Evolutionary conservation across 441 rosid species (phyloP).

Genomic region (Capsella rubella): DNA sequence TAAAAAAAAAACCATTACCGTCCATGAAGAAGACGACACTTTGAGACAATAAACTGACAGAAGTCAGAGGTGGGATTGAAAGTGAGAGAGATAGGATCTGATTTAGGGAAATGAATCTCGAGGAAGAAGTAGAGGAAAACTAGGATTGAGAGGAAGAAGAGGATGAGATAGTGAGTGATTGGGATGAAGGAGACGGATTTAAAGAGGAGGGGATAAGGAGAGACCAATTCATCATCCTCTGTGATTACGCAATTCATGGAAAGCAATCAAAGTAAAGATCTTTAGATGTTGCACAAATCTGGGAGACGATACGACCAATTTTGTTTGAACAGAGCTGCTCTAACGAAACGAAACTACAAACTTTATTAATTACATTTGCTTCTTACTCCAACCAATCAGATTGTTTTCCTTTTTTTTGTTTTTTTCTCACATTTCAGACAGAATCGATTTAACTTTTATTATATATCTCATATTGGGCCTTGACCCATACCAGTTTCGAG

Average conservation of each 20-base stretch:
- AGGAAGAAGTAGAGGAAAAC: constrained; percentile 60
- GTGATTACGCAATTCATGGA: constrained; percentile 27
- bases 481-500: too few relatives aligned
- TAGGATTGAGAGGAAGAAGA: constrained; percentile 35
- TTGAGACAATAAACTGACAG: constrained; percentile 56
- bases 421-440: too few relatives aligned
- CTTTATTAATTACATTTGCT: background rate
- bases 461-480: too few relatives aligned
- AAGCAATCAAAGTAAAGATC: constrained; percentile 9
- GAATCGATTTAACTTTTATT: too few relatives aligned
- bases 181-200: constrained; percentile 56
- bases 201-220: constrained; percentile 55
- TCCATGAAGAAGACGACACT: constrained; percentile 70
- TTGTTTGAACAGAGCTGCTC: background rate
- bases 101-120: constrained; percentile 68
- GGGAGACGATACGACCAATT: constrained; percentile 14
- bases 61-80: constrained; percentile 50
- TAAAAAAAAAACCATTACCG: constrained; percentile 46
- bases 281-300: constrained; percentile 22
- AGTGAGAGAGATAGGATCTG: constrained; percentile 59
- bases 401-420: background rate
- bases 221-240: constrained; percentile 25
- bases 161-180: constrained; percentile 56
- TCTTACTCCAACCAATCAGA: background rate
- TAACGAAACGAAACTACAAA: too few relatives aligned